phyloP scores from a whole-genome alignment of 2,329 filamentous ascomycete genomes.

The Elsinoe batatas region DNA sequence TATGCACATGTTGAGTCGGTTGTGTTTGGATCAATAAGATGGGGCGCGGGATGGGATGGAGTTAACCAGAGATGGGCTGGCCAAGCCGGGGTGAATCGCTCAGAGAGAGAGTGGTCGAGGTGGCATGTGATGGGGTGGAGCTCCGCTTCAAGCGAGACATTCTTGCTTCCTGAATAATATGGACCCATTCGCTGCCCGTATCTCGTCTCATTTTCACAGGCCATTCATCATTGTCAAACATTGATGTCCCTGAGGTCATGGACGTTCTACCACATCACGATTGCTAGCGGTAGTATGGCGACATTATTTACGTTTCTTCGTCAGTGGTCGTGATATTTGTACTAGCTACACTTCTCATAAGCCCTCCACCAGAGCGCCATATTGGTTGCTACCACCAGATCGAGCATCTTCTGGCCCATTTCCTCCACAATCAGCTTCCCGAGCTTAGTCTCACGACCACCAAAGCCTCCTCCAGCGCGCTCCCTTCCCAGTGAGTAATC shows the following conservation, averaged over 20 bases:
- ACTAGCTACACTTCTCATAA: slow-evolving; percentile 46
- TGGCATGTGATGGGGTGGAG: slow-evolving; percentile 5
- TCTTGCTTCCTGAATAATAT: neutral
- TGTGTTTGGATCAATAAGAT: neutral
- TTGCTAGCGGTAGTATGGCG: neutral
- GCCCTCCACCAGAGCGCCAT: slow-evolving; percentile 89
- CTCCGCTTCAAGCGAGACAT: neutral
- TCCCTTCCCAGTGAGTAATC: slow-evolving; percentile 73
- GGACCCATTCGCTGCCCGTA: neutral
- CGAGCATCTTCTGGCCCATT: slow-evolving; percentile 88
- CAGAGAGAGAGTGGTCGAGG: too few species aligned
- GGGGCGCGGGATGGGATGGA: slow-evolving; percentile 3
- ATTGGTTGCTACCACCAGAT: slow-evolving; percentile 82
- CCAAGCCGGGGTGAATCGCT: slow-evolving; percentile 5
- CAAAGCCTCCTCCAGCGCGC: slow-evolving; percentile 73
- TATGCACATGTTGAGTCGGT: neutral
- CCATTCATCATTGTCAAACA: too few species aligned
- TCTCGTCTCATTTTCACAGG: too few species aligned
- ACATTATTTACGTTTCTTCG: slow-evolving; percentile 10
- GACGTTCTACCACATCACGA: too few species aligned
- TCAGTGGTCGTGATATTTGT: neutral
- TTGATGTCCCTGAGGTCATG: too few species aligned
- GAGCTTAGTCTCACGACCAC: slow-evolving; percentile 80
- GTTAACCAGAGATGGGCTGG: slow-evolving; percentile 7
- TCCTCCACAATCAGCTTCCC: slow-evolving; percentile 86